Conservation (phyloP, 2,329 filamentous ascomycete species). For the Xylariaceae sp. region DNA sequence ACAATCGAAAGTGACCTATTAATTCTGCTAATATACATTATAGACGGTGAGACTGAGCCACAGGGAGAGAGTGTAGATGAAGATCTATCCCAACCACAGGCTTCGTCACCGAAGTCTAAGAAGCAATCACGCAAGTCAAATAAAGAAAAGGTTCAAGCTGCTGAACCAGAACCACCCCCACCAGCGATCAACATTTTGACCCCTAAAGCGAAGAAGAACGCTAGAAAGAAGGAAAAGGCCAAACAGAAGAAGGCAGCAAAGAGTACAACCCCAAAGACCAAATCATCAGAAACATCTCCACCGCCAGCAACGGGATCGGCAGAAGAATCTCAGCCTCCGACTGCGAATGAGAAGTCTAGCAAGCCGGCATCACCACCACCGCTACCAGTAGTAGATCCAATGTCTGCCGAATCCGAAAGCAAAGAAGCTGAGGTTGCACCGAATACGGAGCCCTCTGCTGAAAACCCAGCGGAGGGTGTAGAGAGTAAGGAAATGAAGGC, state of each 20-base stretch:
- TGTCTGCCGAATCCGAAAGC: constrained; percentile 2
- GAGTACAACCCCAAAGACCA: constrained; percentile 11
- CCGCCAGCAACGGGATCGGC: not conserved
- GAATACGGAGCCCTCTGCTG: constrained; percentile 10
- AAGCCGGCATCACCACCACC: constrained; percentile 1
- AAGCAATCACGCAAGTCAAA: constrained; percentile 24
- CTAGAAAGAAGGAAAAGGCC: constrained; percentile 19
- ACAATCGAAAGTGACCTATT: not conserved
- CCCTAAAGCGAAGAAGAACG: constrained; percentile 17
- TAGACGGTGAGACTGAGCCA: constrained; percentile 21
- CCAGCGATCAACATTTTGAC: constrained; percentile 4
- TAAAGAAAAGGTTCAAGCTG: constrained; percentile 11
- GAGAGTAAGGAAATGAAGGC: constrained; percentile 16
- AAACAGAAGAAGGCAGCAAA: constrained; percentile 19
- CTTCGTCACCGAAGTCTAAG: constrained; percentile 5
- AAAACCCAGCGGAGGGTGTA: constrained; percentile 2
- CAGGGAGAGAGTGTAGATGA: constrained; percentile 22
- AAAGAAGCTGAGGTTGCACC: constrained; percentile 14
- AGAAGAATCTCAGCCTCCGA: not conserved
- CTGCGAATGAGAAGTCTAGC: not conserved
- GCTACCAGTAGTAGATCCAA: not conserved
- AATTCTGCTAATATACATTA: constrained; percentile 20
- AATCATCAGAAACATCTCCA: constrained; percentile 9
- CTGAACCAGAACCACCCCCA: constrained; percentile 12
- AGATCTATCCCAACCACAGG: constrained; percentile 9